These are phyloP conservation scores for Trametopsis cervina DNA, from an alignment of 768 basidiomycete species.

Conservation along the genomic window DNA sequence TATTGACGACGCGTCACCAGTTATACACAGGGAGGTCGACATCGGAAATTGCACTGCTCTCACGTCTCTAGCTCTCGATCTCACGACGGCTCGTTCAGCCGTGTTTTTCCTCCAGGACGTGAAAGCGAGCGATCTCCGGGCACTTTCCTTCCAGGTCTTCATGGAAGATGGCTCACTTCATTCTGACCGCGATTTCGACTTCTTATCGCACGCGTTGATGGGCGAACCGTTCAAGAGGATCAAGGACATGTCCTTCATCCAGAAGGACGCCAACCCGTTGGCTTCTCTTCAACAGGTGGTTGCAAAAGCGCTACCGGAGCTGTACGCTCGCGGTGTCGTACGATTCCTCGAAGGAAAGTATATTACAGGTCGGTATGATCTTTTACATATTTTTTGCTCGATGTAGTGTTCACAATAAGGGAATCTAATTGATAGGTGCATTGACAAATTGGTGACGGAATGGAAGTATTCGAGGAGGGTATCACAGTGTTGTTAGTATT, in stretches of 20 bases:
- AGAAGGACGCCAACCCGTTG: neutral
- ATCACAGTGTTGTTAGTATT: no score
- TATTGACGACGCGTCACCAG: neutral
- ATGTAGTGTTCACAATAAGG: no score
- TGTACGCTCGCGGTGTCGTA: neutral
- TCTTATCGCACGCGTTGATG: neutral
- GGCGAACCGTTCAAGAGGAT: neutral
- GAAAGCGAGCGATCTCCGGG: neutral
- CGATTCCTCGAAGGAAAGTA: neutral
- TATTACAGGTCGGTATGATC: no score
- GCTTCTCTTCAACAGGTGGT: neutral
- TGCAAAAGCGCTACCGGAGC: neutral
- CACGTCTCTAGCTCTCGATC: neutral
- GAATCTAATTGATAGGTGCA: no score
- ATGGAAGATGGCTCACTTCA: neutral
- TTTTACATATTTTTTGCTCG: no score
- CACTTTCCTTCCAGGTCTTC: neutral
- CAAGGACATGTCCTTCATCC: neutral
- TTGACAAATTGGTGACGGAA: no score
- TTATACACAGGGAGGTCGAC: neutral
- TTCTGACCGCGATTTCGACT: neutral
- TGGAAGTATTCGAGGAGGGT: no score
- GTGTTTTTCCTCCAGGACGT: neutral
- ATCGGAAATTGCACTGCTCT: neutral
- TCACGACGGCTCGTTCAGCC: neutral